Evolutionary conservation across 2,329 filamentous ascomycete genomes (phyloP).

Genomic region (Curvularia lunata): DNA sequence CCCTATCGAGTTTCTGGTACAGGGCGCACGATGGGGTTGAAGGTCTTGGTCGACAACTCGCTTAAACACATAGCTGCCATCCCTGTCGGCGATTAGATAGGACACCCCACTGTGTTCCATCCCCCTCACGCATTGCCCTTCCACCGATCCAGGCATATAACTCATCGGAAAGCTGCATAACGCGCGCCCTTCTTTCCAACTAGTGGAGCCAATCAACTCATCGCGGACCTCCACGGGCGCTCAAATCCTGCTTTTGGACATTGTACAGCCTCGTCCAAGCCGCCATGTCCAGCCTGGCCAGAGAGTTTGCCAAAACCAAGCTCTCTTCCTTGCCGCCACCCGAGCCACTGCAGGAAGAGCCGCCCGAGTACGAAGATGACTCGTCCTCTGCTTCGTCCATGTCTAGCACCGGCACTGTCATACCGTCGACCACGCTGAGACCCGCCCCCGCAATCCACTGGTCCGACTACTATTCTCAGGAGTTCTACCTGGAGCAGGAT

Average conservation of each 20-base stretch:
- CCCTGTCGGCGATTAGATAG: constrained; percentile 20
- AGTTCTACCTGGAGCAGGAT: constrained; percentile 71
- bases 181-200: constrained; percentile 1
- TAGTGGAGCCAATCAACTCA: constrained; percentile 16
- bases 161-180: constrained; percentile 11
- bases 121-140: constrained; percentile 14
- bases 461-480: constrained; percentile 89
- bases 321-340: constrained; percentile 65
- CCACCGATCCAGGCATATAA: constrained; percentile 14
- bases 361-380: constrained; percentile 58
- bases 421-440: constrained; percentile 75
- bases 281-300: constrained; percentile 80
- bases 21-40: constrained; percentile 3
- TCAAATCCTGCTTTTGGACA: constrained; percentile 11
- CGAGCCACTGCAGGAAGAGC: constrained; percentile 57
- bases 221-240: constrained; percentile 8
- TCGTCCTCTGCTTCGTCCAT: constrained; percentile 73
- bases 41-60: constrained; percentile 7
- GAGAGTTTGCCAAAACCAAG: constrained; percentile 78
- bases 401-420: constrained; percentile 90
- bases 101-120: constrained; percentile 8
- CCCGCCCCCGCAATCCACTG: constrained; percentile 70
- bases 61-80: constrained; percentile 16
- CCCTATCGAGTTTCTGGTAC: constrained; percentile 7
- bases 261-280: constrained; percentile 9